phyloP scores from a whole-genome alignment of 1,284 basidiomycete genomes.

The Austroboletus niveus region DNA sequence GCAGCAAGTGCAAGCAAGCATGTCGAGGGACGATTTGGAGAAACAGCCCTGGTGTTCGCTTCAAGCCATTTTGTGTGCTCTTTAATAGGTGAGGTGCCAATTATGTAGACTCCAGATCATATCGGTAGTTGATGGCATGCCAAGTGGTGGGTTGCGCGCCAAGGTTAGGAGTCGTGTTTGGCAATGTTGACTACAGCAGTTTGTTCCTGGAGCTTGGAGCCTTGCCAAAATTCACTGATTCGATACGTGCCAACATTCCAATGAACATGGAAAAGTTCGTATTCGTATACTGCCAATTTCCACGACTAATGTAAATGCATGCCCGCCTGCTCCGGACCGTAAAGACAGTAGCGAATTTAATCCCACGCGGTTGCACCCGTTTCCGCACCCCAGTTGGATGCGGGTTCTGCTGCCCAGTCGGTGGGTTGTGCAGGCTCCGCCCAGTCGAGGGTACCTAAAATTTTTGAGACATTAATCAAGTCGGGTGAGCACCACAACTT shows the following conservation, averaged over 20 bases:
- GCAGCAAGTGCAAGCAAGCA: too few species aligned
- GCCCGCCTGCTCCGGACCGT: conserved; percentile 3
- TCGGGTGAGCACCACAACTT: conserved; percentile 33
- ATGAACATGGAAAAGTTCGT: conserved; percentile 18
- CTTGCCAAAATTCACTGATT: too few species aligned
- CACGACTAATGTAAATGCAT: not conserved
- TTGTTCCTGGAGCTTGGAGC: too few species aligned
- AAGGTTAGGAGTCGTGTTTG: too few species aligned
- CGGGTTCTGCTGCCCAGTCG: conserved; percentile 86
- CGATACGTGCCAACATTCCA: not conserved
- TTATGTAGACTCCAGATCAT: too few species aligned
- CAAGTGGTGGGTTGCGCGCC: too few species aligned
- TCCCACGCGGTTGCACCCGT: conserved; percentile 53
- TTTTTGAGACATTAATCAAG: conserved; percentile 2
- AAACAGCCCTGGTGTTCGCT: too few species aligned
- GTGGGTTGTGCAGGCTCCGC: conserved; percentile 60
- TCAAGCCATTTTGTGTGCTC: too few species aligned
- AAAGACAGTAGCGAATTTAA: conserved; percentile 34
- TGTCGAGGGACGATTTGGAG: too few species aligned
- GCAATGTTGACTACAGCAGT: too few species aligned
- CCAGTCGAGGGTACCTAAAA: conserved; percentile 80
- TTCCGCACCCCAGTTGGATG: conserved; percentile 58
- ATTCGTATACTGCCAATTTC: conserved; percentile 9
- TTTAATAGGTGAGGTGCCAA: too few species aligned
- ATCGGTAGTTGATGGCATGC: too few species aligned